Percentiles rank a stretch among this genome's conserved stretches.
phyloP scores from a whole-genome alignment of 2,329 filamentous ascomycete genomes.

The Chaetomium sp. region DNA sequence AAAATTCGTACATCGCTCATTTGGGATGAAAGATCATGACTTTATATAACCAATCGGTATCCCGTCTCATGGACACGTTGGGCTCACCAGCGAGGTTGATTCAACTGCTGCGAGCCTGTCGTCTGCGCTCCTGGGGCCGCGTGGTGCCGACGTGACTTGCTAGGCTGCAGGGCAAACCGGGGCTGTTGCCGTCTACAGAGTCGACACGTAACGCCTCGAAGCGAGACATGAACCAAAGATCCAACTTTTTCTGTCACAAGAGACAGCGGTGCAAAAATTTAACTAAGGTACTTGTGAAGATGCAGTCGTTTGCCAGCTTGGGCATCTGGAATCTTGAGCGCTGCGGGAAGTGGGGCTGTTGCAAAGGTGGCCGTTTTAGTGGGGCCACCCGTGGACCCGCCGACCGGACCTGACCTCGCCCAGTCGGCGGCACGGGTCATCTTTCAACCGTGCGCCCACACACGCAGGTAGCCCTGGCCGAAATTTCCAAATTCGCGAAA shows the following conservation, averaged over 20 bases:
- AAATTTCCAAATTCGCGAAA: constrained; percentile 37
- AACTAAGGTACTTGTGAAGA: neutral
- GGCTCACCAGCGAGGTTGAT: neutral
- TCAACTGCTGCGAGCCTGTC: neutral
- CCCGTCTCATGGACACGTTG: neutral
- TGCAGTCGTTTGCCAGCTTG: neutral
- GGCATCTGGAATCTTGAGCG: neutral
- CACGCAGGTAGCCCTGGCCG: constrained; percentile 32
- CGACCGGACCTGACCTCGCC: neutral
- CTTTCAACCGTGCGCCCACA: constrained; percentile 34
- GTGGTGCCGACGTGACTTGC: neutral
- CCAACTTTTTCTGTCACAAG: neutral
- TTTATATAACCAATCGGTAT: too few species aligned
- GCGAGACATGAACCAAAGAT: neutral
- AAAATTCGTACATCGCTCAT: neutral
- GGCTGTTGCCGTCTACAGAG: neutral
- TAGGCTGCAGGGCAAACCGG: neutral
- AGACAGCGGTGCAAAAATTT: neutral
- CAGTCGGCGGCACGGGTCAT: constrained; percentile 30
- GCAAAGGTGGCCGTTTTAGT: neutral
- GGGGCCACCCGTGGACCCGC: too few species aligned
- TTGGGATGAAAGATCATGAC: neutral
- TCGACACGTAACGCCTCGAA: neutral
- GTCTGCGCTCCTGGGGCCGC: too few species aligned
- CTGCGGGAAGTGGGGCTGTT: neutral